Base-by-base conservation (phyloP, 192 early-diverging fungal genomes). In the Coemansia furcata region DNA sequence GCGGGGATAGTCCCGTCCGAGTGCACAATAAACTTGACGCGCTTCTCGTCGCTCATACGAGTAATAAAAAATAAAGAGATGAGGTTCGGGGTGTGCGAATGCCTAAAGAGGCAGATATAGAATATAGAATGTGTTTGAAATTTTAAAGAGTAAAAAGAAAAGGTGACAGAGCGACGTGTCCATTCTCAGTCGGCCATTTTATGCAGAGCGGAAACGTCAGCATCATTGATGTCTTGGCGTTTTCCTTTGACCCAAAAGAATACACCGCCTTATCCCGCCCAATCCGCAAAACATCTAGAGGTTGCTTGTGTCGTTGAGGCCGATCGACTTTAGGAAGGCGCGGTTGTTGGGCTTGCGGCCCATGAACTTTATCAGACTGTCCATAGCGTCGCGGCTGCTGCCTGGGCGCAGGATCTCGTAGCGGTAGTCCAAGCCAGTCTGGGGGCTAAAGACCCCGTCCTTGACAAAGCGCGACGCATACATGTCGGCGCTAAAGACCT, bases 401-500 rank as follows among this genome's bases (percentile, higher is more conserved):
- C 90, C 90, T n/a, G 85, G 88, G 8, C 81, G 76, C 43, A 95
- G 78, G 67, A 95, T 89, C 40, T 85, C 81, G n/a, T 84, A 82
- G 65, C 93, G 89, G 65, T 94, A 94, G 66, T 86, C 85, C n/a
- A 79, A 44, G 15, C 93, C 93, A 5, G 87, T 80, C 38, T 72
- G 71, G 7, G 76, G 64, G 67, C 87, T 87, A 42, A 84, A 46
- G 2, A 92, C 79, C 30, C 79, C 78, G 26, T 88, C 81, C 6
- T 77, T 79, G 55, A 83, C 76, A 72, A 92, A 92, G 43, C 87
- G 84, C 32, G 86, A 84, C 32, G 80, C 91, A 77, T 86, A 95
- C 86, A 95, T 91, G 72, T 95, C 93, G 42, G 89, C 89, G 7
- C 89, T 88, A 71, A 90, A 93, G 42, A 93, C 90, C 84, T 94